Evolutionary conservation across 768 basidiomycete genomes (phyloP), one percentile per base, ranked within the genome.

Genomic region (Nidularia pulvinata): DNA sequence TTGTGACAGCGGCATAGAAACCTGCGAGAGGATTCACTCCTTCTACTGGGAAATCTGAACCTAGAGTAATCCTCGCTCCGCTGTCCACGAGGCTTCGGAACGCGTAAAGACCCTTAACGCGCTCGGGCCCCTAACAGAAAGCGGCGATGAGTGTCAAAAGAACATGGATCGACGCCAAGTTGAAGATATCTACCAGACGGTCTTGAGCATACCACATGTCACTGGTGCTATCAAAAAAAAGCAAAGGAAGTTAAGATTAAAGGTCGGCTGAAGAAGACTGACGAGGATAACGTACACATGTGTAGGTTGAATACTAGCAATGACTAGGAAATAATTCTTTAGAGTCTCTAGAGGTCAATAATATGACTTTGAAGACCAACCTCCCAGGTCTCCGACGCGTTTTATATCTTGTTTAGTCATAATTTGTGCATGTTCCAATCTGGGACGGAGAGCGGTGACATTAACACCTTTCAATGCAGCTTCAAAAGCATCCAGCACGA

Each of bases 371-470:
- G 19, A 22, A 55, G 9, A 57, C 82, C 59, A 61, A 91, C 93
- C 87, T 53, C 93, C 94, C 6, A 95, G 81, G 57, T 76, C 81
- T 16, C 88, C 93, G 13, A 95, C 77, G 13, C 93, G 82, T 30
- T 69, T 70, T 76, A 96, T 85, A 65, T 96, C 95, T 2, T 72
- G 74, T n/a, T 77, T 72, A 2, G 82, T 85, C 68, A 96, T 78
- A 61, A 97, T 86, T 67, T 97, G 94, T 6, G 92, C 93, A 69
- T 98, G 95, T 66, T 98, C 95, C 10, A 96, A 78, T 25, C 95
- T 83, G 46, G 92, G 88, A 42, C 93, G 77, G 46, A 85, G 70
- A 25, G 85, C 83, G 30, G 81, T 78, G 7, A 89, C 83, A 58
- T 89, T 81, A 43, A 74, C 75, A 25, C 80, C 79, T 53, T 80